Conservation (phyloP, 768 basidiomycete genomes). For the Suillus paluster region DNA sequence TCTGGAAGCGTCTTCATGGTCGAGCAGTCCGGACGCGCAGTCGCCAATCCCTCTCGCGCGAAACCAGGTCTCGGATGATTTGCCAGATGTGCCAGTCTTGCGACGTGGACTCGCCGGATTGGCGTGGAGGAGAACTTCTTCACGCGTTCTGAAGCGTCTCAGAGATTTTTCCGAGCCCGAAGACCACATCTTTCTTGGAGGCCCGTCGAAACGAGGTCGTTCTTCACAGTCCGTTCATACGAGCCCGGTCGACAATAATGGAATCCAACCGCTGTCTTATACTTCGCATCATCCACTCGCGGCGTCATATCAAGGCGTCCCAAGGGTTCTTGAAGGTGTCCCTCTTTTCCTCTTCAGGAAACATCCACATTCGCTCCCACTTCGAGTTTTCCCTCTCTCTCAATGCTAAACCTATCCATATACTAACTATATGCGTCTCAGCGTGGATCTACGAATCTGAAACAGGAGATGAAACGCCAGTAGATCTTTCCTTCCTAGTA, state of each 20-base stretch:
- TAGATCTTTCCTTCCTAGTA: constrained; percentile 40
- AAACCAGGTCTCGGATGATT: constrained; percentile 18
- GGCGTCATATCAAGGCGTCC: background rate
- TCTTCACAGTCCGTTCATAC: constrained; percentile 5
- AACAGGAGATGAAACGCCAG: constrained; percentile 47
- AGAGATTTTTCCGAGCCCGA: background rate
- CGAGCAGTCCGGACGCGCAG: constrained; percentile 6
- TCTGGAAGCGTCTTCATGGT: background rate
- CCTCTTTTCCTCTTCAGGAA: background rate
- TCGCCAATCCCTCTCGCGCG: constrained; percentile 3
- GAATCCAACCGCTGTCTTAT: background rate
- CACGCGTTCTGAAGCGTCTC: background rate
- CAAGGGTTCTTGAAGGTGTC: background rate
- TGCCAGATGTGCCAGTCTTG: background rate
- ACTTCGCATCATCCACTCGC: background rate
- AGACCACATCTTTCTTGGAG: background rate
- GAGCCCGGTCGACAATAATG: background rate
- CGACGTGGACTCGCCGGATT: background rate
- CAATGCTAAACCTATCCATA: background rate
- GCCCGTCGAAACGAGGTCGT: background rate
- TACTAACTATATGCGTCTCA: constrained; percentile 23
- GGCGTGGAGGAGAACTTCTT: constrained; percentile 2
- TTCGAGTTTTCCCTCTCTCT: background rate
- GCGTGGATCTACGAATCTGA: constrained; percentile 47
- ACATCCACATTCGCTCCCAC: background rate